Conservation (phyloP, 2,329 filamentous ascomycete genomes). For the Apiospora koreana region DNA sequence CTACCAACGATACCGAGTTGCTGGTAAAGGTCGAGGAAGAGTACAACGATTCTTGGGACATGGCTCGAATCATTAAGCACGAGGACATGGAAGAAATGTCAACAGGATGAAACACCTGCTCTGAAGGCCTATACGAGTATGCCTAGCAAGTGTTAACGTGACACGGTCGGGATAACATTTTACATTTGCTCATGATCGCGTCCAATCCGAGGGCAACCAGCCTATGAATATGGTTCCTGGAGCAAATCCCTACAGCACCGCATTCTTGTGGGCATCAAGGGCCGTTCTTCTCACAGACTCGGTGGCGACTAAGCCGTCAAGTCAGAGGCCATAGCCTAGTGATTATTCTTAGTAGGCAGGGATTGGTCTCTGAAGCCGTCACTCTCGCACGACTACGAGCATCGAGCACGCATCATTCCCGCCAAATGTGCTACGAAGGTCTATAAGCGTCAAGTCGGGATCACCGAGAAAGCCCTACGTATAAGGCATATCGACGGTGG, state of each 20-base stretch:
- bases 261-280: too few relatives aligned
- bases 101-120: background rate
- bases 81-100: background rate
- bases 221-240: background rate
- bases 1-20: background rate
- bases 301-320: too few relatives aligned
- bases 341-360: background rate
- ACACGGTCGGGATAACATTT: background rate
- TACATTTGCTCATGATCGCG: background rate
- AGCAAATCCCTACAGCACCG: background rate
- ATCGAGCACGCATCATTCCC: background rate
- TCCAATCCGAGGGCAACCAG: background rate
- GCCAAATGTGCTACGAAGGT: too few relatives aligned
- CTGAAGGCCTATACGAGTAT: background rate
- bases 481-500: too few relatives aligned
- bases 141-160: background rate
- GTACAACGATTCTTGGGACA: conserved; percentile 2
- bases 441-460: too few relatives aligned
- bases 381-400: background rate
- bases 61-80: background rate
- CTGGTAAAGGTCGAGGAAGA: background rate
- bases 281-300: too few relatives aligned
- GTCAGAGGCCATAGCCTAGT: too few relatives aligned
- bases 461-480: too few relatives aligned
- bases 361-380: background rate